phyloP scores from a whole-genome alignment of 148 eudicot species.

The Rhododendron henanense region DNA sequence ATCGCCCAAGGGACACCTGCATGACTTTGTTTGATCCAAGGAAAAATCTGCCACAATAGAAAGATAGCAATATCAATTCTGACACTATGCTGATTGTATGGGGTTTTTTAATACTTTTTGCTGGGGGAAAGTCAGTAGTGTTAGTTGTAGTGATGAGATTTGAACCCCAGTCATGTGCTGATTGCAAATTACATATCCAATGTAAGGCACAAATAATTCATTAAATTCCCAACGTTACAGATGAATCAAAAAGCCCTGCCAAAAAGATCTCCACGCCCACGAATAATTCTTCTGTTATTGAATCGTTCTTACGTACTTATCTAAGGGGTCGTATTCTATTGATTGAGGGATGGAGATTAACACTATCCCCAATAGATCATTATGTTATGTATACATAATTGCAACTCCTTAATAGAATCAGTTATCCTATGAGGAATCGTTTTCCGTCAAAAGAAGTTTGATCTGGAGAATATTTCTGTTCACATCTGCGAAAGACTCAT shows the following conservation, averaged over 20 bases:
- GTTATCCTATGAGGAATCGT: background rate
- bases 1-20: constrained; percentile 89
- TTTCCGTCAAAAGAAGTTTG: background rate
- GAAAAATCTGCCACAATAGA: constrained; percentile 54
- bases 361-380: background rate
- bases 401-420: background rate
- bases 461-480: background rate
- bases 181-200: background rate
- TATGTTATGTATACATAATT: background rate
- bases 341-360: background rate
- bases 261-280: background rate
- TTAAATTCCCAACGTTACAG: background rate
- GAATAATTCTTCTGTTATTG: background rate
- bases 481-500: background rate
- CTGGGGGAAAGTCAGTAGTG: background rate
- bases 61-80: background rate
- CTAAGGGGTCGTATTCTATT: background rate
- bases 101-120: background rate
- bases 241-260: background rate
- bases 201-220: background rate
- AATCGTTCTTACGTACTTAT: background rate
- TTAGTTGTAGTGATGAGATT: background rate
- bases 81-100: background rate
- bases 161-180: background rate
- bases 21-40: constrained; percentile 98